These are phyloP conservation scores for Cyclotella cryptica DNA, from an alignment of 108 stramenopile species.

Conservation along the genomic window DNA sequence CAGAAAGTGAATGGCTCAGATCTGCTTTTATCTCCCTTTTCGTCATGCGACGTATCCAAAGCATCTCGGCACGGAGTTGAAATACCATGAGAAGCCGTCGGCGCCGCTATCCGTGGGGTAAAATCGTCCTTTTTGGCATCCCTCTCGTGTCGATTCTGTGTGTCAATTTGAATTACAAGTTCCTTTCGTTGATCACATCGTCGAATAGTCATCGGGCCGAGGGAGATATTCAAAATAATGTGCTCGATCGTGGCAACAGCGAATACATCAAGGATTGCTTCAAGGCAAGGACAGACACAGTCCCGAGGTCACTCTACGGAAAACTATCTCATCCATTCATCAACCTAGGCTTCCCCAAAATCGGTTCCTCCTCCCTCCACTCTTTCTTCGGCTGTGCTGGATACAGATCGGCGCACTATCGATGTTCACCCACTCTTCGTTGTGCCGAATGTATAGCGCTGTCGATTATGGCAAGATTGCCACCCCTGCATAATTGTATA, in stretches of 20 bases:
- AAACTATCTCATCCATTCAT: conserved; percentile 7
- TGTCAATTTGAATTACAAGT: conserved; percentile 1
- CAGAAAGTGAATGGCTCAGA: no score
- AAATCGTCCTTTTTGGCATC: background rate
- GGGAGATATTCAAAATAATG: background rate
- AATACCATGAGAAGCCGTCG: background rate
- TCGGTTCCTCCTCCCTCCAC: conserved; percentile 15
- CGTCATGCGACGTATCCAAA: no score
- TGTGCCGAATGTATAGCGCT: conserved; percentile 6
- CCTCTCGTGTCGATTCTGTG: background rate
- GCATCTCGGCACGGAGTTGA: no score
- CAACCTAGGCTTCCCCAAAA: conserved; percentile 22
- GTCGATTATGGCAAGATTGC: background rate
- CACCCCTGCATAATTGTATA: conserved; percentile 2
- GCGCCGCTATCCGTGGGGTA: background rate
- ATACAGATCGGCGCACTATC: conserved; percentile 13
- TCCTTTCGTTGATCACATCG: background rate
- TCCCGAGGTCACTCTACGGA: conserved; percentile 3
- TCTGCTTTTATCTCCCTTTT: no score
- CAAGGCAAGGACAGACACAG: conserved; percentile 4
- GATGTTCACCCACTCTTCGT: background rate
- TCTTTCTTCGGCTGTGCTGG: conserved; percentile 21
- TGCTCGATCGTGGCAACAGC: no score
- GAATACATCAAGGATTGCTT: conserved; percentile 9
- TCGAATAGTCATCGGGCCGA: background rate